Evolutionary conservation across 345 rosid genomes (phyloP).

Genomic region (Eucalyptus decipiens): DNA sequence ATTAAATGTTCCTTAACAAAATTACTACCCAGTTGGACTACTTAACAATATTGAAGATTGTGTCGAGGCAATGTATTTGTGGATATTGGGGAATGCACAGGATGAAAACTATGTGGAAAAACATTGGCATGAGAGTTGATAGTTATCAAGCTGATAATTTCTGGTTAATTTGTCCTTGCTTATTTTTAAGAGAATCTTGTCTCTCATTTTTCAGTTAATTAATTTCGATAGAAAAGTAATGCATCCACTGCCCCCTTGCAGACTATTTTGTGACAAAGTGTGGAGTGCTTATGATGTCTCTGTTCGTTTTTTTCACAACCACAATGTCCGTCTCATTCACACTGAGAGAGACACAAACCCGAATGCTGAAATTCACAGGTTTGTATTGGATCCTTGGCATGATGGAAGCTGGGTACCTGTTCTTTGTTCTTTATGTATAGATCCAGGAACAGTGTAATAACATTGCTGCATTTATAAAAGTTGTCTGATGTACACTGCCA

Average conservation of each 20-base stretch:
- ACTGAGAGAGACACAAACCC: conserved; percentile 95
- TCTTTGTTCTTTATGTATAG: background rate
- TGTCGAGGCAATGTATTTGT: background rate
- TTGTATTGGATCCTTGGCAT: background rate
- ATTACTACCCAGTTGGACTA: background rate
- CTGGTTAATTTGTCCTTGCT: background rate
- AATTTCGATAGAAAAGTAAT: background rate
- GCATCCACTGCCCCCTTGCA: conserved; percentile 12
- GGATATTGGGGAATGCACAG: background rate
- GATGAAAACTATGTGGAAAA: background rate
- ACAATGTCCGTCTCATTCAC: conserved; percentile 99
- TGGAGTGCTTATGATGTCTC: conserved; percentile 99
- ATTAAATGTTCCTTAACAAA: background rate
- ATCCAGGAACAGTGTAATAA: background rate
- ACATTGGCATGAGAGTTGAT: background rate
- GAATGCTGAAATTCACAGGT: conserved; percentile 98
- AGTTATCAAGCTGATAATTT: background rate
- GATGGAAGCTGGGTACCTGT: background rate
- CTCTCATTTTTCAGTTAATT: background rate
- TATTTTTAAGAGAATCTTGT: background rate
- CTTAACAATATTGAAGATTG: background rate
- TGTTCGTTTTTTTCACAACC: conserved; percentile 94
- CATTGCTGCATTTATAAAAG: background rate
- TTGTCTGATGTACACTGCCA: background rate
- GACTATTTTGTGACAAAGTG: conserved; percentile 97